Conservation (phyloP, 768 basidiomycete species). For the Termitomyces eurrhizus region DNA sequence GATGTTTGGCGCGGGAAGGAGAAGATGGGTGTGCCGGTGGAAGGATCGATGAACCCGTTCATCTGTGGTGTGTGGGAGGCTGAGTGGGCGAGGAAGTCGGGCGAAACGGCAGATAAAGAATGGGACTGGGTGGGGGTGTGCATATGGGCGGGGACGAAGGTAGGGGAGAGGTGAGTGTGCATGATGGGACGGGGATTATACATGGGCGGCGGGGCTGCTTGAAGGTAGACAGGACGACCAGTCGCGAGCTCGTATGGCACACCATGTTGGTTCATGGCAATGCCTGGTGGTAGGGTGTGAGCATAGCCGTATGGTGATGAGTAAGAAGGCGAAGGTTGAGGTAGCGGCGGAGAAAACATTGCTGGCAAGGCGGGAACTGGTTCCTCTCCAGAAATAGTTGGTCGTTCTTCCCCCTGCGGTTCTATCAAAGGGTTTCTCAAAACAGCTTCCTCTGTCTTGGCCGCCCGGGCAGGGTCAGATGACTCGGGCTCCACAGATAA, state of each 20-base stretch:
- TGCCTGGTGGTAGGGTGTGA: conserved; percentile 64
- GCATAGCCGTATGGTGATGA: conserved; percentile 66
- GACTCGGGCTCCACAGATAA: conserved; percentile 29
- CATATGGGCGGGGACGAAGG: conserved; percentile 61
- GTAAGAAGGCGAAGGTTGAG: conserved; percentile 53
- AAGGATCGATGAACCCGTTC: conserved; percentile 62
- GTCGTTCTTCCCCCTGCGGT: conserved; percentile 18
- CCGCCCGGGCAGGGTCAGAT: conserved; percentile 32
- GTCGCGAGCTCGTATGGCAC: conserved; percentile 81
- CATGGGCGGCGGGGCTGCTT: conserved; percentile 53
- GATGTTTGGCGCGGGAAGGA: conserved; percentile 68
- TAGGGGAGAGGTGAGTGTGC: conserved; percentile 48
- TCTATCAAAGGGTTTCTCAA: conserved; percentile 33
- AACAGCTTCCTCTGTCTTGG: conserved; percentile 47
- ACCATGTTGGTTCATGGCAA: conserved; percentile 71
- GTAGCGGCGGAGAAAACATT: conserved; percentile 36
- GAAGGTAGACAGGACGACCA: conserved; percentile 74
- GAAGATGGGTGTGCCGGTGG: conserved; percentile 68
- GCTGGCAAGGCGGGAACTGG: conserved; percentile 40
- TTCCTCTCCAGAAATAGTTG: conserved; percentile 19
- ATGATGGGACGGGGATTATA: conserved; percentile 67
- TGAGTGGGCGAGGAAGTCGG: conserved; percentile 54
- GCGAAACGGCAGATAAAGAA: conserved; percentile 38
- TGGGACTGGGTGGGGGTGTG: conserved; percentile 55
- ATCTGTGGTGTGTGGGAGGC: conserved; percentile 58